Base-by-base conservation (phyloP, 139 green algal species). In the Coccomyxa sp. region DNA sequence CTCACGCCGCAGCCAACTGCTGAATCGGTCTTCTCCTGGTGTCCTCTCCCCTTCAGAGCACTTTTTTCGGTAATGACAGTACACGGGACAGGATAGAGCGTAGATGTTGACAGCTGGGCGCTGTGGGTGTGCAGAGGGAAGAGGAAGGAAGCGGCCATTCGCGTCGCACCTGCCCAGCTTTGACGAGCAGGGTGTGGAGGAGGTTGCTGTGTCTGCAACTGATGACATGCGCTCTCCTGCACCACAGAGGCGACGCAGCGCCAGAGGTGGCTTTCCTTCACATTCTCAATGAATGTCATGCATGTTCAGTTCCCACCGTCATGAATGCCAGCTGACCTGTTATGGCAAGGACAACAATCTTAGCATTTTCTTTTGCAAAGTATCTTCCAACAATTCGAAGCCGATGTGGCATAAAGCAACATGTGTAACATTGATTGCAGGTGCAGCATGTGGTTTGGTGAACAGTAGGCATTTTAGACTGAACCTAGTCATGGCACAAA, bases 71-170 rank as follows among this genome's bases (percentile, higher is more conserved):
- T 21, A 71, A 28, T 3, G 18, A 71, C 21, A 71, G 18, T 25
- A 9, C 18, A 71, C 16, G 63, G 18, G 18, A 9, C 18, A 21
- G 63, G 1, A 28, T 28, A 11, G 63, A 71, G 63, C 10, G 63
- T 71, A 25, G 38, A 51, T 51, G 38, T 11, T 51, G 38, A 51
- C 38, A 51, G 38, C 3, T 51, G 38, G 38, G 38, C 38, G 38
- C 38, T 51, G 21, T 71, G 63, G 63, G 4, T 71, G 63, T 81
- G 84, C 84, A 79, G 84, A 74, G 14, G 84, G 68, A 0, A 67
- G 32, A 10, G 68, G 86, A 67, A 78, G 74, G 9, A 90, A 90
- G 86, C 84, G 86, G 25, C 59, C 84, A 0, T 45, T 90, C 38
- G 67, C 85, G 16, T 77, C 86, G 67, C 82, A 83, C 85, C 67